A percentile compares a stretch with the other conserved stretches of the same genome.
Evolutionary conservation across 257 asterid species (phyloP).

Genomic region (Misopates orontium): DNA sequence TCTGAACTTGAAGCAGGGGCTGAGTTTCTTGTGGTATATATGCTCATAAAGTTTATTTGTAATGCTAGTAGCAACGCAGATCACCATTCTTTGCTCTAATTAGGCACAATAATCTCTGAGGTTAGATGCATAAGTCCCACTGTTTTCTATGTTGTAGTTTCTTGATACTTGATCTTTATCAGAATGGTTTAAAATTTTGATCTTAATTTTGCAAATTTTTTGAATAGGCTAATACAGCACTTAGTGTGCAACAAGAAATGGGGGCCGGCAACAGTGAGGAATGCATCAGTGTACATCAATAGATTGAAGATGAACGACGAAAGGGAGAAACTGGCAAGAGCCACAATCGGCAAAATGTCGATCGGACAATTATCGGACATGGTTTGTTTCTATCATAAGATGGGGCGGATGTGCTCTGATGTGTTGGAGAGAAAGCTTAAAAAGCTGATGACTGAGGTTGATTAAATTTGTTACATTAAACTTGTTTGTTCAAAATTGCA

Average conservation of each 20-base stretch:
- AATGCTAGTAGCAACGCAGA: too few relatives aligned
- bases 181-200: too few relatives aligned
- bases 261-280: slow-evolving; percentile 89
- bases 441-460: too few relatives aligned
- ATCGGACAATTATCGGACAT: slow-evolving; percentile 70
- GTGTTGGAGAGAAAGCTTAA: slow-evolving; percentile 55
- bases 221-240: slow-evolving; percentile 56
- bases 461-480: too few relatives aligned
- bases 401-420: slow-evolving; percentile 72
- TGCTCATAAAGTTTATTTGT: not conserved
- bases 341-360: slow-evolving; percentile 60
- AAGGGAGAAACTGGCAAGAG: slow-evolving; percentile 50
- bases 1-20: slow-evolving; percentile 78
- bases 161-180: too few relatives aligned
- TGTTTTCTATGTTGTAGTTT: too few relatives aligned
- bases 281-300: slow-evolving; percentile 52
- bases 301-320: slow-evolving; percentile 55
- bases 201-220: too few relatives aligned
- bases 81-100: too few relatives aligned
- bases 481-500: too few relatives aligned
- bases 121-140: too few relatives aligned
- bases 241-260: slow-evolving; percentile 63
- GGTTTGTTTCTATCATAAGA: slow-evolving; percentile 58
- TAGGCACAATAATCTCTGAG: too few relatives aligned
- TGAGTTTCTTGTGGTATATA: slow-evolving; percentile 67